These are phyloP conservation scores for Phytophthora fragariae DNA, from an alignment of 352 stramenopile genomes.

Conservation along the genomic window DNA sequence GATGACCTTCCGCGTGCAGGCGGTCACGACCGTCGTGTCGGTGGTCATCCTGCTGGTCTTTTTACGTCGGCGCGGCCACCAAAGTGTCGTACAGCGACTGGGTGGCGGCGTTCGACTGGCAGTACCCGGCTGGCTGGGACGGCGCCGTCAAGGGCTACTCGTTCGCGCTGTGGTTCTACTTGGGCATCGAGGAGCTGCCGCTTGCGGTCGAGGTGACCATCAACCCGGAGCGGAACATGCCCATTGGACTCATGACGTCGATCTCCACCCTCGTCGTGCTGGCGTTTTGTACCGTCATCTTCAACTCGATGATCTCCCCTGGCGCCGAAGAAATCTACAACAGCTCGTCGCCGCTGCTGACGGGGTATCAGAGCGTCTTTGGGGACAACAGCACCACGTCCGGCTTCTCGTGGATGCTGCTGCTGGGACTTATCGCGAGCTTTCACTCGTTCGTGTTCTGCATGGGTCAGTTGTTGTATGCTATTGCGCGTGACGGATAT, in stretches of 20 bases:
- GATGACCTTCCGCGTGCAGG: conserved; percentile 73
- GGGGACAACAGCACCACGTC: conserved; percentile 72
- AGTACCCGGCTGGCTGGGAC: conserved; percentile 58
- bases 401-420: conserved; percentile 74
- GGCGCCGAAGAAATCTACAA: conserved; percentile 51
- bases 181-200: conserved; percentile 74
- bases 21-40: conserved; percentile 61
- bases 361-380: conserved; percentile 74
- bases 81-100: conserved; percentile 68
- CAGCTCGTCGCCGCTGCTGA: conserved; percentile 60
- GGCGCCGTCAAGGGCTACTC: conserved; percentile 65
- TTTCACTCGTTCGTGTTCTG: conserved; percentile 87
- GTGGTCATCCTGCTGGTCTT: conserved; percentile 63
- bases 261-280: conserved; percentile 60
- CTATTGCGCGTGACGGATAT: conserved; percentile 72
- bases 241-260: conserved; percentile 61
- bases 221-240: conserved; percentile 69
- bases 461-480: conserved; percentile 73
- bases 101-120: conserved; percentile 51
- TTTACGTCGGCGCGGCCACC: conserved; percentile 61
- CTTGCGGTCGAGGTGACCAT: conserved; percentile 74
- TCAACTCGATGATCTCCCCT: conserved; percentile 73
- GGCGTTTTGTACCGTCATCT: conserved; percentile 67
- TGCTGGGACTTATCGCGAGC: conserved; percentile 66
- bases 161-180: conserved; percentile 78